A percentile compares a stretch with the other conserved stretches of the same genome.
These are phyloP conservation scores for Fusarium marasasianum DNA, from an alignment of 2,329 filamentous ascomycete genomes.

Conservation along the genomic window DNA sequence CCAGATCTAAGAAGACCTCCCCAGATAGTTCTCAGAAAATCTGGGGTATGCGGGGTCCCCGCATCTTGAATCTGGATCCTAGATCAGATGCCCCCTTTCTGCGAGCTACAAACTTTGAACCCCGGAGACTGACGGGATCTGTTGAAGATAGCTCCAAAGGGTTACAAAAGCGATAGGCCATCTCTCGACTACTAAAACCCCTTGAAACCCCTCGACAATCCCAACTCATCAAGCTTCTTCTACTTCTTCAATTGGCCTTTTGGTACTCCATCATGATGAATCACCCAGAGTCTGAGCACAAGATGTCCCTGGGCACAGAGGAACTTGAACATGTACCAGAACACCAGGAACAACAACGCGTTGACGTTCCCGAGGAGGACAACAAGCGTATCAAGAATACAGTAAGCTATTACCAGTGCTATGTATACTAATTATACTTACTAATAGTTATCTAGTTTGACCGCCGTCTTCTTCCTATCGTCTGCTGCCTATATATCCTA, in stretches of 20 bases:
- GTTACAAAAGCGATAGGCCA: neutral
- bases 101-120: neutral
- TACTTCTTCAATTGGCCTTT: neutral
- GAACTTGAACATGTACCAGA: neutral
- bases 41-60: constrained; percentile 3
- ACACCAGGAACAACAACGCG: neutral
- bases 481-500: constrained; percentile 27
- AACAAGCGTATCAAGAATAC: neutral
- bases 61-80: neutral
- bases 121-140: constrained; percentile 1
- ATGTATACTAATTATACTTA: too few relatives aligned
- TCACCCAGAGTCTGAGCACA: neutral
- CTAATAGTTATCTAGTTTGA: constrained; percentile 3
- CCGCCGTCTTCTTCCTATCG: constrained; percentile 14
- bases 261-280: neutral
- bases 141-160: neutral
- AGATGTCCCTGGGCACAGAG: neutral
- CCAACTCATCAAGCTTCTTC: neutral
- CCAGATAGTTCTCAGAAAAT: neutral
- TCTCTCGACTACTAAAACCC: neutral
- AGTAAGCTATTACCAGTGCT: neutral
- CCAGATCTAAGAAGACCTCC: neutral
- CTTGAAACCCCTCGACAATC: neutral
- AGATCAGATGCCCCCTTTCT: neutral
- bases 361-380: neutral